Evolutionary conservation across 139 green algal species (phyloP), one percentile per base, ranked within the genome.

Genomic region (Tetradesmus lagerheimii): DNA sequence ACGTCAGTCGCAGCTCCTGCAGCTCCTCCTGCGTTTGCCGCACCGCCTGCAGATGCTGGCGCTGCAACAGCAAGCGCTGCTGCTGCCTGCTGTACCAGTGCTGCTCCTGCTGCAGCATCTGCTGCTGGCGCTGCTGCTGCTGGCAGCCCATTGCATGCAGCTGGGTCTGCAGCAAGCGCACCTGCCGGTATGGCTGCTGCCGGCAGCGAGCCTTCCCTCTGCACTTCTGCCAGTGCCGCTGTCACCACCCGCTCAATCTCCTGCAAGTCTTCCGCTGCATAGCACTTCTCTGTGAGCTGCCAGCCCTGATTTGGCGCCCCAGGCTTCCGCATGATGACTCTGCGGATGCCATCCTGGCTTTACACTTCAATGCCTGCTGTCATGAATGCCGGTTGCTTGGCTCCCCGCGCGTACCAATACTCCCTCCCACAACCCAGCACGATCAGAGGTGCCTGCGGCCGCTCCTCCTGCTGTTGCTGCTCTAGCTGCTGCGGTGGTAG

Each of bases 271-370:
- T 74, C 37, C 20, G n/a, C 80, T 27, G 38, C n/a, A 45, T 38
- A 86, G 15, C 39, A 43, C 80, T 75, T 50, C 9, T 43, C 38
- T 86, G 80, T 37, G 45, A 86, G 23, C 45, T 86, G 45, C n/a
- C 18, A 35, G 45, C 35, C 37, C 80, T 86, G 80, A 27, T 47
- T 12, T n/a, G 27, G 35, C 78, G 23, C 20, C 75, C 80, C n/a
- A 29, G 11, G 80, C 11, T 18, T 11, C 20, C 15, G 41, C 57
- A 71, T 71, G 20, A 71, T 16, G 6, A 71, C 20, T 20, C 57
- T n/a, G 1, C 20, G 57, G n/a, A 71, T 31, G 18, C 57, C 57
- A 71, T 71, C 57, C 57, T 31, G 23, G 2, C 5, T 14, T 20
- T 71, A 20, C 5, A 20, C 57, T 2, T 29, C 57, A n/a, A 71